Conservation (phyloP, 108 stramenopile genomes). For the Fistulifera solaris region DNA sequence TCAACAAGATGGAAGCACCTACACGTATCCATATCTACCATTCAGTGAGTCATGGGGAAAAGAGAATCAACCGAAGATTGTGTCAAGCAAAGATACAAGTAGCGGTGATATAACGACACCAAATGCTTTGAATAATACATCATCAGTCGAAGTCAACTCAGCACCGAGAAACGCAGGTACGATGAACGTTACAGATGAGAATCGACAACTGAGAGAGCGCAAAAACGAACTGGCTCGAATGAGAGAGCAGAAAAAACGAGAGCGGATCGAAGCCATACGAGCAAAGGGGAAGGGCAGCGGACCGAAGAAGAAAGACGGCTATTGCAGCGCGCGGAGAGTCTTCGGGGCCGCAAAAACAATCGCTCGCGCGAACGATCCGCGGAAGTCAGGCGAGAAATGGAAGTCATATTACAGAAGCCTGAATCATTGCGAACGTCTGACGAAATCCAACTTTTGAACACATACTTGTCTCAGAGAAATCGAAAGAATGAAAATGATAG, state of each 20-base stretch:
- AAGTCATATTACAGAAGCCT: slow-evolving; percentile 33
- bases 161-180: too few relatives aligned
- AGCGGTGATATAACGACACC: too few relatives aligned
- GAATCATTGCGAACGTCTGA: slow-evolving; percentile 30
- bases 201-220: slow-evolving; percentile 10
- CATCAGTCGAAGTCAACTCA: too few relatives aligned
- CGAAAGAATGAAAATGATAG: slow-evolving; percentile 62
- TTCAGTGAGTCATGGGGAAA: too few relatives aligned
- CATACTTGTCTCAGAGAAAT: slow-evolving; percentile 24
- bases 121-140: too few relatives aligned
- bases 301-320: slow-evolving; percentile 34
- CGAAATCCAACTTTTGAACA: slow-evolving; percentile 35
- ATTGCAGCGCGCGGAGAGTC: slow-evolving; percentile 27
- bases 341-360: slow-evolving; percentile 42
- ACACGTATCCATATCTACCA: too few relatives aligned
- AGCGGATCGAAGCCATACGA: slow-evolving; percentile 24
- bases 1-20: too few relatives aligned
- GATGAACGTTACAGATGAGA: too few relatives aligned
- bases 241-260: slow-evolving; percentile 12
- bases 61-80: too few relatives aligned
- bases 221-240: slow-evolving; percentile 49
- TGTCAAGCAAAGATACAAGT: too few relatives aligned
- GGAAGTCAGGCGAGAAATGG: slow-evolving; percentile 49
- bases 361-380: slow-evolving; percentile 36
- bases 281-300: slow-evolving; percentile 21